A percentile compares a stretch with the other conserved stretches of the same genome.
Conservation (phyloP, 192 early-diverging fungal species). For the Rhizophagus sp. region DNA sequence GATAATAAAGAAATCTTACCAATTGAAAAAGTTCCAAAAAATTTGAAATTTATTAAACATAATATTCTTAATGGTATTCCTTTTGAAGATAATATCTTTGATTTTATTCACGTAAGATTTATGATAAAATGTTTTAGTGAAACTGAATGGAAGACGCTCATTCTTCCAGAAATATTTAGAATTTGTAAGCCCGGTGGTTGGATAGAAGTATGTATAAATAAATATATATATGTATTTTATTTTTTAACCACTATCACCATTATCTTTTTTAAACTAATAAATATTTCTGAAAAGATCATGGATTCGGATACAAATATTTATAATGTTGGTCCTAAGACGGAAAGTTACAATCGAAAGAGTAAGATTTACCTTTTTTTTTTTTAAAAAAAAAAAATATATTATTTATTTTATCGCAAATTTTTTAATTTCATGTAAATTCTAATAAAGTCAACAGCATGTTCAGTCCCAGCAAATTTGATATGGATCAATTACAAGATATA, state of each 20-base stretch:
- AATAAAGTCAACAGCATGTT: neutral
- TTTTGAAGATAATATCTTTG: constrained; percentile 7
- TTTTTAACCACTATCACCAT: no score
- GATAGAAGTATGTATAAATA: neutral
- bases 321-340: neutral
- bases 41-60: neutral
- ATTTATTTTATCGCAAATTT: neutral
- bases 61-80: neutral
- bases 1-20: neutral
- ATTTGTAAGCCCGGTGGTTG: neutral
- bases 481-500: neutral
- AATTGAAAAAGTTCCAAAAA: neutral
- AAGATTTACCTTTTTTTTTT: neutral
- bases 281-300: neutral
- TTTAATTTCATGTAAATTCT: neutral
- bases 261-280: no score
- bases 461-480: neutral
- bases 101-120: neutral
- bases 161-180: neutral
- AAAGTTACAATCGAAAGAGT: neutral
- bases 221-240: no score
- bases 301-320: neutral
- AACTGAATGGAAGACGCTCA: neutral
- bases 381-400: no score
- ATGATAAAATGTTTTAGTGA: neutral